phyloP scores from a whole-genome alignment of 768 basidiomycete species.

The Leccinum truebloodii region DNA sequence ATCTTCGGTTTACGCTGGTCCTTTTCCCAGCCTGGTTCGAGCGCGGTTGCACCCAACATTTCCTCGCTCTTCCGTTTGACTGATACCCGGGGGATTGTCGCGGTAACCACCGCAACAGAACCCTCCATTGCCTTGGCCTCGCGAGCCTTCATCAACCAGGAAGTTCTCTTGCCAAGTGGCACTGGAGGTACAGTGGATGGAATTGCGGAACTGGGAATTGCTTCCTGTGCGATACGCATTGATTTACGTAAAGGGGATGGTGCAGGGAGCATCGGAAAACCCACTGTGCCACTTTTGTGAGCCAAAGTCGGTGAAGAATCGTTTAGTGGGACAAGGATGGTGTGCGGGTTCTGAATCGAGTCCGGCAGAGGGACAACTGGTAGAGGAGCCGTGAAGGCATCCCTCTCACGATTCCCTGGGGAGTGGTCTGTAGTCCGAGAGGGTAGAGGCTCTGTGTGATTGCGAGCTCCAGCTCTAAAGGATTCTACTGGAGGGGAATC shows the following conservation, averaged over 20 bases:
- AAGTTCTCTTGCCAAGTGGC: slow-evolving; percentile 64
- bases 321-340: slow-evolving; percentile 38
- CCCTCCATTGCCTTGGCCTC: slow-evolving; percentile 69
- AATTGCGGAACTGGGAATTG: slow-evolving; percentile 34
- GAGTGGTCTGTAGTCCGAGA: slow-evolving; percentile 3
- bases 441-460: slow-evolving; percentile 25
- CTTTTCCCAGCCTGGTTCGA: slow-evolving; percentile 31
- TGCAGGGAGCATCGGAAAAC: slow-evolving; percentile 66
- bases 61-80: slow-evolving; percentile 72
- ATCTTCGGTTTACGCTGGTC: slow-evolving; percentile 50
- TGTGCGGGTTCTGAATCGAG: slow-evolving; percentile 9
- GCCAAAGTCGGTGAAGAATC: slow-evolving; percentile 32
- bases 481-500: slow-evolving; percentile 34
- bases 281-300: slow-evolving; percentile 43
- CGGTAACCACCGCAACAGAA: slow-evolving; percentile 3
- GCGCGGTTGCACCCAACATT: slow-evolving; percentile 28
- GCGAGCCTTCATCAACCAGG: slow-evolving; percentile 78
- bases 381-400: slow-evolving; percentile 28
- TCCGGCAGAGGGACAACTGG: slow-evolving; percentile 17
- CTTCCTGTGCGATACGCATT: slow-evolving; percentile 50
- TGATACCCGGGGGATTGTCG: slow-evolving; percentile 15
- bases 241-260: slow-evolving; percentile 74
- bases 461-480: slow-evolving; percentile 3
- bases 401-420: slow-evolving; percentile 9
- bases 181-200: slow-evolving; percentile 41